Evolutionary conservation across 768 basidiomycete species (phyloP), one percentile per base, ranked within the genome.

Genomic region (Udeniomyces megalosporus): DNA sequence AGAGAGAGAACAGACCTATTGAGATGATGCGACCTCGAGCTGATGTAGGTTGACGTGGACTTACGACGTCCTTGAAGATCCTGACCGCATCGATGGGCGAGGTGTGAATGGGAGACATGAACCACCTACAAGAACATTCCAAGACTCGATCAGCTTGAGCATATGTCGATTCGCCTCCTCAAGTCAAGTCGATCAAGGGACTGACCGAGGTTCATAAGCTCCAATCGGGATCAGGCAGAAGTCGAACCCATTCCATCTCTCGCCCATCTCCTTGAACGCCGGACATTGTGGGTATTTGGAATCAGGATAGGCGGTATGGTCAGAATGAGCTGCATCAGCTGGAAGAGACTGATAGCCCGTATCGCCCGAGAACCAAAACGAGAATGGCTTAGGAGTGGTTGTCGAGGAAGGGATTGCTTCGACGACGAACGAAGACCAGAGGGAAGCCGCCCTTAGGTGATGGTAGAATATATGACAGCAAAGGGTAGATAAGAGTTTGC

Each of bases 261-360:
- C 75, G 2, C 85, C 86, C 55, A 88, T 82, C 71, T 84, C 79
- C 68, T 78, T 78, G 71, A 88, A 88, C 4, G 79, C 85, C 5
- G 85, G 86, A 69, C 85, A 87, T 12, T 76, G 72, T 0, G 83
- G 51, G 3, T 62, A 31, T 7, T 68, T 54, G 10, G 38, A 42
- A 8, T 42, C 38, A n/a, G 71, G 69, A n/a, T 74, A 64, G 20
- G 58, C 58, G 28, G 69, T 3, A 65, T 53, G 26, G 46, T 59
- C 34, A 24, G 44, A 17, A 15, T 1, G 32, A 17, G 42, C 31
- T 4, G 63, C 58, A 2, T 66, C 67, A 22, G 69, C 69, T 35
- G 69, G 58, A 11, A 72, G 70, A 12, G 68, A 58, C 45, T 66
- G 70, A 65, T 74, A 74, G 8, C 71, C 75, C 47, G 67, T 64